Evolutionary conservation across 2,329 filamentous ascomycete genomes (phyloP), one percentile per base, ranked within the genome.

Genomic region (Elsinoe ampelina): DNA sequence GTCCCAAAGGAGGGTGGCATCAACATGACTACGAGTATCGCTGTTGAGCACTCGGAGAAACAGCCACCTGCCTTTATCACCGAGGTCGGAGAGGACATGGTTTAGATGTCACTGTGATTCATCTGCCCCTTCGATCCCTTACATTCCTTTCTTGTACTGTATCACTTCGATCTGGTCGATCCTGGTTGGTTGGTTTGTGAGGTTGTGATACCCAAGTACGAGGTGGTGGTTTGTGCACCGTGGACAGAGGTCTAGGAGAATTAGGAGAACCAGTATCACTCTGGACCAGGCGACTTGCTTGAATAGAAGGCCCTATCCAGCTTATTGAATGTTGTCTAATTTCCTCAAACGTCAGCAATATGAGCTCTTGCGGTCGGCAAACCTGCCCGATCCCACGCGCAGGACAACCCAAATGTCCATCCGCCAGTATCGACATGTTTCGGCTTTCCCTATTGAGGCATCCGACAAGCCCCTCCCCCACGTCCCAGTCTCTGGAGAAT

Each of bases 1-100:
- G 48, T 20, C 11, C 48, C 48, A 5, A 52, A 52, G 34, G 34
- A 36, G 20, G 48, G 48, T 17, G 48, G 48, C 2, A 52, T 52
- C 48, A 52, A 52, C 48, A 35, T 52, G 35, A 22, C 32, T 12
- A 39, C 32, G 11, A 19, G 32, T 5, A 35, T 52, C 11, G 48
- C 48, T 15, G 17, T 52, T 6, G 48, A 52, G 13, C 15, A n/a
- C 26, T 26, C 32, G 1, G 48, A 52, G 32, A 52, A 52, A 34
- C 34, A 36, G 15, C 26, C 32, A 17, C n/a, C 48, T 8, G 17
- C 34, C 5, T 13, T n/a, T 13, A 19, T 38, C 17, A 15, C 48
- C 22, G 34, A 26, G 11, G 15, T 20, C 19, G 12, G 19, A 3
- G 48, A 52, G 5, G 32, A 39, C 15, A 20, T 39, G 32, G 48